Conservation (phyloP, 345 rosid genomes). For the Eucalyptus erythrocorys region DNA sequence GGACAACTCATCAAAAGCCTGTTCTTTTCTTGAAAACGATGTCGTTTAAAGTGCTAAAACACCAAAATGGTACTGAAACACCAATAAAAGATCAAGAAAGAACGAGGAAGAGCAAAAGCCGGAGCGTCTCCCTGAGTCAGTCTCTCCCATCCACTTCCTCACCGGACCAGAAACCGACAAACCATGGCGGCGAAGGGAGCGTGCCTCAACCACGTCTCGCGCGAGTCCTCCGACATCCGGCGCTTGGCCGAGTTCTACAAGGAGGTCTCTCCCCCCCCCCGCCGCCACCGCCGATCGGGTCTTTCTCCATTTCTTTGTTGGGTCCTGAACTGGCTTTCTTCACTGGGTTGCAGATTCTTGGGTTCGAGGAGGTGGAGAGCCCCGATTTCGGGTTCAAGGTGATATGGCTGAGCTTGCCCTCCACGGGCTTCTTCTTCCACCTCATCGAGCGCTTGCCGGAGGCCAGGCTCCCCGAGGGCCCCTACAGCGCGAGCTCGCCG, state of each 20-base stretch:
- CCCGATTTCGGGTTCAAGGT: slow-evolving; percentile 72
- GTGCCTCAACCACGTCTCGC: slow-evolving; percentile 63
- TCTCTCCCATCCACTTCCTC: background rate
- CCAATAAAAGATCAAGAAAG: background rate
- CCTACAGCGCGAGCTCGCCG: slow-evolving; percentile 52
- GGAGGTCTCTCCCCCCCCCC: slow-evolving; percentile 22
- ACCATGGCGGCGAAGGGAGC: slow-evolving; percentile 41
- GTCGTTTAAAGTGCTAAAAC: background rate
- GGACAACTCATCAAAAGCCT: background rate
- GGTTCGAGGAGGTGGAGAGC: slow-evolving; percentile 64
- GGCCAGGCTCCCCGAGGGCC: slow-evolving; percentile 81
- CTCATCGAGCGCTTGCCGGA: slow-evolving; percentile 59
- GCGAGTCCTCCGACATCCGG: slow-evolving; percentile 66
- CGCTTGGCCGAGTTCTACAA: slow-evolving; percentile 74
- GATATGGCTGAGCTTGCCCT: slow-evolving; percentile 68
- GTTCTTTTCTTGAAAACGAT: background rate
- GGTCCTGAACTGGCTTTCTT: background rate
- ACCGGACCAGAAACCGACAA: background rate
- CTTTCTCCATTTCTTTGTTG: background rate
- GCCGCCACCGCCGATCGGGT: background rate
- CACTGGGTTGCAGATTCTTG: slow-evolving; percentile 35
- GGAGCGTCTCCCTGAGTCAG: background rate
- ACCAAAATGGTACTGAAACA: background rate
- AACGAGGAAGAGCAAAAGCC: background rate
- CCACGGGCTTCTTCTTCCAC: slow-evolving; percentile 48